Base-by-base conservation (phyloP, 2,329 filamentous ascomycete genomes). In the Amphichorda felina region DNA sequence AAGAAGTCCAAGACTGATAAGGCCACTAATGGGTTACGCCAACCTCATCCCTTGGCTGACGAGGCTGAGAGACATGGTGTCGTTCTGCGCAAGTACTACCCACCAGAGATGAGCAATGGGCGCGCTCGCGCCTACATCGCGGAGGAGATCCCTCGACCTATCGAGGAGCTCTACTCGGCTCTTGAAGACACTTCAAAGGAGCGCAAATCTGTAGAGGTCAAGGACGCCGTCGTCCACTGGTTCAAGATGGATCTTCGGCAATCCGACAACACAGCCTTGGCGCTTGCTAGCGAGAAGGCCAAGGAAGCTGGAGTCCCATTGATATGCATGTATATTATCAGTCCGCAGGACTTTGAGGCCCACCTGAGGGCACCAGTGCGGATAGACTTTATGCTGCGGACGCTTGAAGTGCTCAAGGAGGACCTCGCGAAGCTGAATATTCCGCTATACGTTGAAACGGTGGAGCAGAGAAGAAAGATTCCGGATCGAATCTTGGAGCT, bases 171-270 rank as follows among this genome's bases (percentile, higher is more conserved):
- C 2, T 53, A 75, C 5, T 53, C 61, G 1, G 75, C 78, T 0
- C 63, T 87, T 5, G 52, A 65, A 17, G 70, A 77, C 2, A 91
- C 85, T 0, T 57, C 64, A 3, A 46, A 57, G 0, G 53, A 57
- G 25, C 68, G 82, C 8, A 60, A 65, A 19, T 55, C 60, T 2
- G 66, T 82, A 10, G 41, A 59, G 2, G 60, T 68, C 1, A 71
- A 72, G 21, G 61, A 72, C 18, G 74, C 78, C 0, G 79, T 94
- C 0, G 72, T 94, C 0, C 84, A 94, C 57, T 94, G 87, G 87
- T 94, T 89, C 64, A 93, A 91, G 58, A 76, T 73, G 49, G 88
- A 94, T 53, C 58, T 94, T 34, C 71, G 87, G 3, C 66, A 71
- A 2, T 55, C 60, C 1, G 88, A 95, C 53, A 94, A 94, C 52